Evolutionary conservation across 2,329 filamentous ascomycete genomes (phyloP).

Genomic region (Teratosphaeria zuluensis): DNA sequence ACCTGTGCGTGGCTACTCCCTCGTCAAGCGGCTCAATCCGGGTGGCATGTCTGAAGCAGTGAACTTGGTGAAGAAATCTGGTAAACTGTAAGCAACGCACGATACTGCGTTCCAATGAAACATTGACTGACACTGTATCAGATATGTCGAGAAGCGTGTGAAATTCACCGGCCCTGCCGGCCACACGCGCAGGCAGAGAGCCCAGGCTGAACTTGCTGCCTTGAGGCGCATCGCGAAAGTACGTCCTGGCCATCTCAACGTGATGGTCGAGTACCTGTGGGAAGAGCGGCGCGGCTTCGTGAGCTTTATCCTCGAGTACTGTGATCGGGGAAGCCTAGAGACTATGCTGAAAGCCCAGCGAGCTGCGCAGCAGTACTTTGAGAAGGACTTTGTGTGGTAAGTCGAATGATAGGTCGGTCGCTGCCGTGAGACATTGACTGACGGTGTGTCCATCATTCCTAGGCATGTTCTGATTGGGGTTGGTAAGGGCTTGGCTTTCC

Average conservation of each 20-base stretch:
- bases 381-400: constrained; percentile 12
- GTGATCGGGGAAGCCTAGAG: constrained; percentile 9
- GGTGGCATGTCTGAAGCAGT: constrained; percentile 7
- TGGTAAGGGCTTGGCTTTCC: constrained; percentile 6
- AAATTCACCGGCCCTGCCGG: neutral
- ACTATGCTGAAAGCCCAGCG: constrained; percentile 5
- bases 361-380: neutral
- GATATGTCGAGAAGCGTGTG: constrained; percentile 8
- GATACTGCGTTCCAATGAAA: neutral
- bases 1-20: neutral
- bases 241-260: constrained; percentile 4
- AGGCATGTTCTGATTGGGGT: neutral
- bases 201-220: constrained; percentile 7
- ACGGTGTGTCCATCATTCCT: constrained; percentile 2
- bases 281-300: neutral
- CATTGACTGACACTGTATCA: neutral
- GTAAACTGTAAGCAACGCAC: constrained; percentile 1
- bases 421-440: neutral
- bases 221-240: constrained; percentile 3
- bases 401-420: neutral
- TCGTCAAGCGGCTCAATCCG: constrained; percentile 1
- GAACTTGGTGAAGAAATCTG: constrained; percentile 6
- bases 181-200: neutral
- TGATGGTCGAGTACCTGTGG: constrained; percentile 4
- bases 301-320: constrained; percentile 13